Percentiles rank a stretch among this genome's conserved stretches.
Evolutionary conservation across 2,329 filamentous ascomycete genomes (phyloP).

Genomic region (Rhynchosporium graminicola): DNA sequence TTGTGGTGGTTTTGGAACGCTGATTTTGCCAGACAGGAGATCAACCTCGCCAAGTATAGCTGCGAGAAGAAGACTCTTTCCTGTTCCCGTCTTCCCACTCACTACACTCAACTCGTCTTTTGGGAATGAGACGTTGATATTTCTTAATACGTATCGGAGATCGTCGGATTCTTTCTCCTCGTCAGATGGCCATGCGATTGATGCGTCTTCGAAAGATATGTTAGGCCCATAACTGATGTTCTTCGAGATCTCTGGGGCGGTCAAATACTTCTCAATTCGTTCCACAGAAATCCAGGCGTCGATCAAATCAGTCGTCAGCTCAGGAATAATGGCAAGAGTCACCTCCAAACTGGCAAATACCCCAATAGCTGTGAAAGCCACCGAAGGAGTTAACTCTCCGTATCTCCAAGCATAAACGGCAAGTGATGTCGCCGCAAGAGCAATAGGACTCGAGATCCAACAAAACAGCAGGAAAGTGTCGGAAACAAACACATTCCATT

Average conservation of each 20-base stretch:
- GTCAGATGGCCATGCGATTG: slow-evolving; percentile 74
- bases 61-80: slow-evolving; percentile 74
- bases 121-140: slow-evolving; percentile 68
- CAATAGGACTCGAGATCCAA: slow-evolving; percentile 73
- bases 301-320: slow-evolving; percentile 68
- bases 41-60: slow-evolving; percentile 77
- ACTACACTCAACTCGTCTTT: slow-evolving; percentile 70
- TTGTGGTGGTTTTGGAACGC: slow-evolving; percentile 52
- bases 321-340: slow-evolving; percentile 69
- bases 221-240: slow-evolving; percentile 56
- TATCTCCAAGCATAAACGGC: slow-evolving; percentile 66
- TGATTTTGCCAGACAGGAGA: slow-evolving; percentile 62
- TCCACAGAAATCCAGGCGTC: slow-evolving; percentile 73
- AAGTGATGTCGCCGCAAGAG: slow-evolving; percentile 71
- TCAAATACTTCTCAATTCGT: slow-evolving; percentile 71
- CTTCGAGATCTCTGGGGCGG: slow-evolving; percentile 61
- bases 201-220: slow-evolving; percentile 66
- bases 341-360: slow-evolving; percentile 75
- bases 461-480: slow-evolving; percentile 65
- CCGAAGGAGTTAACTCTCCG: slow-evolving; percentile 65
- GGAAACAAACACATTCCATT: slow-evolving; percentile 66
- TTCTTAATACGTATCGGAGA: slow-evolving; percentile 64
- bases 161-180: slow-evolving; percentile 57
- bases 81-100: slow-evolving; percentile 75
- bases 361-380: slow-evolving; percentile 77